Evolutionary conservation across 306 rosid species (phyloP).

Genomic region (Sesbania bispinosa): DNA sequence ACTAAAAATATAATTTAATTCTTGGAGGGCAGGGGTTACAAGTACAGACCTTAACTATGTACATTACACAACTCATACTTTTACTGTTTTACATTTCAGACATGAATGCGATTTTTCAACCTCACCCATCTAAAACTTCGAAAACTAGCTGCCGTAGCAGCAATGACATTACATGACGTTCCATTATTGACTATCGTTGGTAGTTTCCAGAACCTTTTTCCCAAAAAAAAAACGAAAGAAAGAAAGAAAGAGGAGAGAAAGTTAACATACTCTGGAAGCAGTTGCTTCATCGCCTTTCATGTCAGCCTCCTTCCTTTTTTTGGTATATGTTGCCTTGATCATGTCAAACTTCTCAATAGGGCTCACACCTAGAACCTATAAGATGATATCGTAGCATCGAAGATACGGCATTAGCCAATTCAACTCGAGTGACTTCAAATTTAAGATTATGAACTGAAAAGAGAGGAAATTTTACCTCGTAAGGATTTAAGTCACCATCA

Average conservation of each 20-base stretch:
- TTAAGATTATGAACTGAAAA: background rate
- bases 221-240: background rate
- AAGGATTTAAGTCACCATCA: conserved; percentile 65
- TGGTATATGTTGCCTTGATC: conserved; percentile 64
- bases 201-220: background rate
- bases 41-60: background rate
- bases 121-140: background rate
- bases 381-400: background rate
- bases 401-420: background rate
- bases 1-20: too few relatives aligned
- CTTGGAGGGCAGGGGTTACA: background rate
- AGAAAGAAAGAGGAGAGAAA: too few relatives aligned
- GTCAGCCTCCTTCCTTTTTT: conserved; percentile 75
- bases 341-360: conserved; percentile 74
- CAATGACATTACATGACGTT: background rate
- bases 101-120: background rate
- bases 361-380: conserved; percentile 84
- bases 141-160: background rate
- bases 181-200: background rate
- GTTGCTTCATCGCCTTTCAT: conserved; percentile 71
- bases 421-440: background rate
- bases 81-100: background rate
- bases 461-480: conserved; percentile 48
- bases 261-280: conserved; percentile 63
- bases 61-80: background rate